phyloP scores from a whole-genome alignment of 495 filamentous ascomycete species.

The Aspergillus steynii region DNA sequence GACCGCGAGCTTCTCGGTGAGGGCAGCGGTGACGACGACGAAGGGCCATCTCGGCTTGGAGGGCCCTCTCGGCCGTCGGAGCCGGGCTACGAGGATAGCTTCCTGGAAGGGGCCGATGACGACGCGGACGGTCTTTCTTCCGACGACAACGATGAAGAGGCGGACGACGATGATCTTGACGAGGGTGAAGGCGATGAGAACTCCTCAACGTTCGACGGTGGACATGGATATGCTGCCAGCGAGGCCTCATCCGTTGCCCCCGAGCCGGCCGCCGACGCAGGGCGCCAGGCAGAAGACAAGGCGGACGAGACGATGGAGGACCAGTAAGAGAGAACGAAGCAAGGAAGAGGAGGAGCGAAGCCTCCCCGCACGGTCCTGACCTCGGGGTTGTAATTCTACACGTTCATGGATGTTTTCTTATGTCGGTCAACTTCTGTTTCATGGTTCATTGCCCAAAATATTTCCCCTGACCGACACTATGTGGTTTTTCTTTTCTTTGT shows the following conservation, averaged over 20 bases:
- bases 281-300: constrained; percentile 28
- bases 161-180: constrained; percentile 38
- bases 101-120: constrained; percentile 31
- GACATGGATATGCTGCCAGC: constrained; percentile 41
- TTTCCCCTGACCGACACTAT: not conserved
- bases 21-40: constrained; percentile 46
- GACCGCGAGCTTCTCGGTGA: constrained; percentile 54
- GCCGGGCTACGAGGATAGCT: constrained; percentile 30
- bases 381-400: not conserved
- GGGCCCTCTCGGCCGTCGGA: constrained; percentile 20
- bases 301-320: constrained; percentile 39
- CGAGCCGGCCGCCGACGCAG: constrained; percentile 18
- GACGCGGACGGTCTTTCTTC: constrained; percentile 26
- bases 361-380: not conserved
- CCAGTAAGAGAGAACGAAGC: constrained; percentile 15
- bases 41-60: constrained; percentile 17
- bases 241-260: constrained; percentile 35
- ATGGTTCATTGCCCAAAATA: constrained; percentile 6
- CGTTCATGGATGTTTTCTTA: not conserved
- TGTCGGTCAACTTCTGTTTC: constrained; percentile 4
- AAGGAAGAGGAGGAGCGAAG: not conserved
- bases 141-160: constrained; percentile 37
- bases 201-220: constrained; percentile 42
- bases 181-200: constrained; percentile 45
- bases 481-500: constrained; percentile 10